These are phyloP conservation scores for Syncephalastrum racemosum DNA, from an alignment of 371 early-diverging fungal species.

Conservation along the genomic window DNA sequence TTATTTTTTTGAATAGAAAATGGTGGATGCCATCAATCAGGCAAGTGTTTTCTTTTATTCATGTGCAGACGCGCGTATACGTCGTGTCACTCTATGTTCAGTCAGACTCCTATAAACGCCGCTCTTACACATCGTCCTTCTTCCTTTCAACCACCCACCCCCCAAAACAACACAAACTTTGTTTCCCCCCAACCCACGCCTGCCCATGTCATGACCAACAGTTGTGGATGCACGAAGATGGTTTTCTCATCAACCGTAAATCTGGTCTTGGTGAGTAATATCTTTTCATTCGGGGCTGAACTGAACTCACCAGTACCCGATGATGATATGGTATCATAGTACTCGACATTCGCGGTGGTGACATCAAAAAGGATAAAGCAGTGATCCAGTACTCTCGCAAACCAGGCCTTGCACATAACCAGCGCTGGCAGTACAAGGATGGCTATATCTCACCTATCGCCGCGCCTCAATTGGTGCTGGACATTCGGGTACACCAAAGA, in stretches of 20 bases:
- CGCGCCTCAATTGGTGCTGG: constrained; percentile 41
- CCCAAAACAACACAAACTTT: not conserved
- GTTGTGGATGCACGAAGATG: constrained; percentile 56
- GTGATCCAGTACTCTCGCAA: constrained; percentile 53
- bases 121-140: too few species aligned
- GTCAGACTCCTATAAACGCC: too few species aligned
- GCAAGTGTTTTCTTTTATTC: constrained; percentile 16
- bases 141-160: not conserved
- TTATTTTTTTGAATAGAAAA: constrained; percentile 29
- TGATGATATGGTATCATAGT: constrained; percentile 19
- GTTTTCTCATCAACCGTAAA: constrained; percentile 52
- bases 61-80: too few species aligned
- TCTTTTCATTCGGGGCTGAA: too few species aligned
- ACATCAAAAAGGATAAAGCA: constrained; percentile 38
- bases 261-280: constrained; percentile 42
- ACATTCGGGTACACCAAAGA: constrained; percentile 31
- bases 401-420: constrained; percentile 49
- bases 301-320: not conserved
- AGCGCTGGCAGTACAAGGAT: constrained; percentile 48
- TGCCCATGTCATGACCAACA: constrained; percentile 14
- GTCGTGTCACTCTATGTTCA: too few species aligned
- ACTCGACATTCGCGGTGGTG: constrained; percentile 48
- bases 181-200: too few species aligned
- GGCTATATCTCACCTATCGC: constrained; percentile 44
- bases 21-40: constrained; percentile 49